Base-by-base conservation (phyloP, 2,329 filamentous ascomycete species). In the Chrysoporthe puriensis region DNA sequence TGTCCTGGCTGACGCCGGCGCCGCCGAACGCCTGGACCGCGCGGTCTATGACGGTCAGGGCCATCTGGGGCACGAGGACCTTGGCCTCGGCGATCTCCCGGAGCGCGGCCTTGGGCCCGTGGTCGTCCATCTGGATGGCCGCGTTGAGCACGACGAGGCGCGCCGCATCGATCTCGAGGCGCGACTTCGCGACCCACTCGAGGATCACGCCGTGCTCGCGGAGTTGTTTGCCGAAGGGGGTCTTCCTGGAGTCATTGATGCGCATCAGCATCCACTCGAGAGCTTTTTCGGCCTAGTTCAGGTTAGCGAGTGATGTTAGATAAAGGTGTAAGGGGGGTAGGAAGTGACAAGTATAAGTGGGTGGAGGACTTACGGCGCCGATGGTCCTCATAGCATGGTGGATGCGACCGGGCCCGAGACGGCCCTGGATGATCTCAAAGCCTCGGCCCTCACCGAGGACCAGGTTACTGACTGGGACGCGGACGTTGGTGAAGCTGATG, bases 351-450 rank as follows among this genome's bases (percentile, higher is more conserved):
- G 26, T 26, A 16, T 60, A 7, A 8, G 43, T 59, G 21, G 8
- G 4, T 11, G 21, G 21, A 63, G 46, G 36, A 82, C 85, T 78
- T 81, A 88, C 88, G 63, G 93, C 91, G 64, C 96, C 96, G 76
- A 99, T 96, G 69, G 89, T 90, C 72, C 96, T 90, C 96, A 99
- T 99, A 69, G 94, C 93, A 82, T 99, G 96, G 83, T 99, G 96
- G 77, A 99, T 98, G 68, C 96, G 92, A 44, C 96, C 96, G 1
- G 96, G 96, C 1, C 96, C 96, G 34, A 99, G 90, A 73, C 96
- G 93, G 67, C 96, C 96, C 79, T 99, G 96, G 76, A 99, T 97
- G 77, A 99, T 97, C 80, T 99, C 96, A 79, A 99, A 99, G 26
- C 96, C 96, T 71, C 93, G 90, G 72, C 96, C 96, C 78, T 96